These are phyloP conservation scores for Lonicera japonica DNA, from an alignment of 129 eudicot species.

Conservation along the genomic window DNA sequence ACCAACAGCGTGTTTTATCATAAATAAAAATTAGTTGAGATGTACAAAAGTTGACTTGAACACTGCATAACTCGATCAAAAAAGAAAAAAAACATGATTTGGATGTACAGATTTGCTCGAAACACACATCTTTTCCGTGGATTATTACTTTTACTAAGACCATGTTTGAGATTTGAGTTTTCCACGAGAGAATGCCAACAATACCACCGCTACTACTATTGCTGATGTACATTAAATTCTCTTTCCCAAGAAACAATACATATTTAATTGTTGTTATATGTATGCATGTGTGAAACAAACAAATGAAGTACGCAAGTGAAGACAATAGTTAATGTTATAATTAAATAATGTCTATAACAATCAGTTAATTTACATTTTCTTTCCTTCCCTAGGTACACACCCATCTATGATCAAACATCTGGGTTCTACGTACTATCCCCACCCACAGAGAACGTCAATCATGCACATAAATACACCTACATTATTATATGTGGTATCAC, in stretches of 20 bases:
- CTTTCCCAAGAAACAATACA: conserved; percentile 13
- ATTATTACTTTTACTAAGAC: not conserved
- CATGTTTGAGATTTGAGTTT: conserved; percentile 2
- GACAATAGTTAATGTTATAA: not conserved
- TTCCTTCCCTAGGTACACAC: conserved; percentile 40
- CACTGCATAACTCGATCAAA: too few species aligned
- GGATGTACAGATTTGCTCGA: conserved; percentile 32
- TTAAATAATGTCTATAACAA: not conserved
- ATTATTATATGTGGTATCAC: too few species aligned
- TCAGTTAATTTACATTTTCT: not conserved
- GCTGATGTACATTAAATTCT: not conserved
- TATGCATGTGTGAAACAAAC: not conserved
- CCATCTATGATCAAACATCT: conserved; percentile 12
- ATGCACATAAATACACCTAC: not conserved
- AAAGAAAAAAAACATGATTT: not conserved
- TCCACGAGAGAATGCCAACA: not conserved
- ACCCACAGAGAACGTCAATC: not conserved
- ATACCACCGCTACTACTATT: not conserved
- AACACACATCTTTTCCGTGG: too few species aligned
- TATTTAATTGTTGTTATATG: too few species aligned
- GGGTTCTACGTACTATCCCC: not conserved
- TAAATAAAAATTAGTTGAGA: too few species aligned
- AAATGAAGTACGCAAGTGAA: not conserved
- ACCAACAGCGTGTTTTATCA: too few species aligned
- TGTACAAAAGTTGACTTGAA: too few species aligned